Percentiles rank a stretch among this genome's conserved stretches.
These are phyloP conservation scores for Vaccinium darrowii DNA, from an alignment of 148 eudicot genomes.

Conservation along the genomic window DNA sequence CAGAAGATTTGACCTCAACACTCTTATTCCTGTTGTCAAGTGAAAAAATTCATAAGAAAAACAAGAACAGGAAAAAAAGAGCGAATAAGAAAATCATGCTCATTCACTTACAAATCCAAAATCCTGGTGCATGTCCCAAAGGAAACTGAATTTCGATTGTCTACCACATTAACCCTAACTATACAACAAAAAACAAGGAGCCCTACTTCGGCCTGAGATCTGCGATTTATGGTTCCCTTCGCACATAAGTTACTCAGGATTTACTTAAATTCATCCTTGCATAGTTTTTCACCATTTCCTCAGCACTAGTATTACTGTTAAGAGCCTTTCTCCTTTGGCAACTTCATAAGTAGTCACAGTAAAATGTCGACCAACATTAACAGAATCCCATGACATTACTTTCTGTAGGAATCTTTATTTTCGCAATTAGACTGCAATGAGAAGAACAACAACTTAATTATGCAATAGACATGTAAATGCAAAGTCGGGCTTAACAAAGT, in stretches of 20 bases:
- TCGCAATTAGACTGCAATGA: neutral
- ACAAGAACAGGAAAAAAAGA: neutral
- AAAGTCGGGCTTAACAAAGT: neutral
- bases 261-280: neutral
- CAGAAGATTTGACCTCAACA: slow-evolving; percentile 54
- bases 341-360: neutral
- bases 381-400: neutral
- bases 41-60: neutral
- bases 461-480: neutral
- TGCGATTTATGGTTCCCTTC: neutral
- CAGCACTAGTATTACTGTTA: neutral
- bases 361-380: neutral
- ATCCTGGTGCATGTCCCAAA: neutral
- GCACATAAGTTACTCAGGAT: neutral
- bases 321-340: neutral
- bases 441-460: neutral
- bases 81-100: neutral
- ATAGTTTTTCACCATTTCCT: neutral
- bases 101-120: neutral
- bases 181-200: neutral
- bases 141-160: neutral
- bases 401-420: neutral
- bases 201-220: neutral
- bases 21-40: slow-evolving; percentile 51
- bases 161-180: neutral